Percentiles rank a stretch among this genome's conserved stretches.
Conservation (phyloP, 2,329 filamentous ascomycete species). For the Pseudogymnoascus sp. region DNA sequence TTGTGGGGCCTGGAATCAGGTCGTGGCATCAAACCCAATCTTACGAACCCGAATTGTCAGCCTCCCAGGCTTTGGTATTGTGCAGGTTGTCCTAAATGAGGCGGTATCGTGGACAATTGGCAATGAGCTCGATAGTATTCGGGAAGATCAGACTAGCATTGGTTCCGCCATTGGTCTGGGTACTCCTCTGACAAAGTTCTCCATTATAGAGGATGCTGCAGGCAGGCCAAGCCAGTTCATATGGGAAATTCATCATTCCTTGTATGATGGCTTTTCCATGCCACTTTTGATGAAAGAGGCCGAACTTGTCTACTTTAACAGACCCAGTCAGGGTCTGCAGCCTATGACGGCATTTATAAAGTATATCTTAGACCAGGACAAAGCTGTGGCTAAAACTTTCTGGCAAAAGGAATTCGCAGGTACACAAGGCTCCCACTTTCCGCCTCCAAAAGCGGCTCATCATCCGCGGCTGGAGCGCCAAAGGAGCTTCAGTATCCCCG, state of each 20-base stretch:
- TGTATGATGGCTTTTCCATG: conserved; percentile 59
- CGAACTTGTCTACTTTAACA: neutral
- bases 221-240: neutral
- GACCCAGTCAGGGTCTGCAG: neutral
- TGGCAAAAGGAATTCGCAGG: neutral
- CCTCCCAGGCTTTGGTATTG: conserved; percentile 17
- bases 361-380: conserved; percentile 1
- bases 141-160: neutral
- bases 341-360: conserved; percentile 1
- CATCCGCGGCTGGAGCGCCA: neutral
- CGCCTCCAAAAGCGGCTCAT: neutral
- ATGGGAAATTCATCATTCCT: conserved; percentile 43
- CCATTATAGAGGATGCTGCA: neutral
- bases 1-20: conserved; percentile 11
- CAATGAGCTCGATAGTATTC: neutral
- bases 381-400: neutral
- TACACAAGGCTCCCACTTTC: neutral
- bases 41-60: conserved; percentile 28
- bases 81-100: conserved; percentile 6
- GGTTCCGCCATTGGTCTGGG: neutral
- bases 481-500: neutral
- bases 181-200: neutral
- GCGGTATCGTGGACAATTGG: neutral
- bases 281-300: conserved; percentile 1
- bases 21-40: conserved; percentile 17